Evolutionary conservation across 805 yeast genomes (phyloP).

Genomic region (Metschnikowia picachoensis): DNA sequence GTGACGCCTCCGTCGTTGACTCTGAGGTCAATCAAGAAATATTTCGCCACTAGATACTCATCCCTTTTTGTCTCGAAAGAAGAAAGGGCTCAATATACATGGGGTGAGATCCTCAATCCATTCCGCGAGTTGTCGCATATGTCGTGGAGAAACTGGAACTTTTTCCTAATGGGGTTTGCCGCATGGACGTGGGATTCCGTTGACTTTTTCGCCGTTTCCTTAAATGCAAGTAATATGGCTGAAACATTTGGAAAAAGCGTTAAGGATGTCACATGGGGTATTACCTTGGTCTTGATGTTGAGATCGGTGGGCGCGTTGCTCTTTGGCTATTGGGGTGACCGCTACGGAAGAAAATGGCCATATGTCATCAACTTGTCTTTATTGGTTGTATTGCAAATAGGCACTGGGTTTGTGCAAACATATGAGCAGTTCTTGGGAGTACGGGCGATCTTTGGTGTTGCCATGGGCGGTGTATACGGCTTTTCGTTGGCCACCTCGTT

Average conservation of each 20-base stretch:
- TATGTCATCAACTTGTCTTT: conserved; percentile 43
- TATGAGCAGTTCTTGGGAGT: conserved; percentile 59
- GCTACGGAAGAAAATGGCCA: conserved; percentile 61
- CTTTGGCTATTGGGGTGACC: conserved; percentile 60
- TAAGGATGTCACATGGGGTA: conserved; percentile 63
- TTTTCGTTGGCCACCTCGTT: conserved; percentile 63
- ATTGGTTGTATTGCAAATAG: conserved; percentile 54
- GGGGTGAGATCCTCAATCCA: conserved; percentile 34
- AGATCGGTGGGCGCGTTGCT: conserved; percentile 62
- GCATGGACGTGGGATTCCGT: conserved; percentile 69
- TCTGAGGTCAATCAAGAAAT: conserved; percentile 28
- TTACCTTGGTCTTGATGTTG: conserved; percentile 64
- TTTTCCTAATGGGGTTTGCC: conserved; percentile 48
- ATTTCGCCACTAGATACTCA: conserved; percentile 45
- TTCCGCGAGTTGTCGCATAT: conserved; percentile 24
- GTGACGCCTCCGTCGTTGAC: conserved; percentile 30
- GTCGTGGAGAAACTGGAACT: conserved; percentile 44
- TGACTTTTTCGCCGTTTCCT: conserved; percentile 57
- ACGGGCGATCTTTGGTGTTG: conserved; percentile 59
- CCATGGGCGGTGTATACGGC: conserved; percentile 72
- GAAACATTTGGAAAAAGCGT: conserved; percentile 41
- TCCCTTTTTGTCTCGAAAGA: conserved; percentile 46
- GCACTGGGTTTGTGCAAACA: conserved; percentile 57
- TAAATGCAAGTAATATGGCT: conserved; percentile 49
- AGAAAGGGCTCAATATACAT: conserved; percentile 38